Base-by-base conservation (phyloP, 495 filamentous ascomycete genomes). In the Hypoxylon subgilvum region DNA sequence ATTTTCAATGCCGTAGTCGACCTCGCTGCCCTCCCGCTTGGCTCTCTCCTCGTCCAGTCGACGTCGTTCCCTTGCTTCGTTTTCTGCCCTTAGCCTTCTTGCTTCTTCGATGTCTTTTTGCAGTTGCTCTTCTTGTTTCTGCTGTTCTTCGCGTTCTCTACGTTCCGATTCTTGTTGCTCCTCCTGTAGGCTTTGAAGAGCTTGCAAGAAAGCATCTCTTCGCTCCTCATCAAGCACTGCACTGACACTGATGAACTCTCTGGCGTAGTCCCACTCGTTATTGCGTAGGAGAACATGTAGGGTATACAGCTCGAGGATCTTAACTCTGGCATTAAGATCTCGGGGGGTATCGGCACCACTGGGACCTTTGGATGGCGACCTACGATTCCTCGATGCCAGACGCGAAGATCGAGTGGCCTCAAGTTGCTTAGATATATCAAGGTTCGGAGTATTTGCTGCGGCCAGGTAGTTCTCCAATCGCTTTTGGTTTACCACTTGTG, bases 251-350 rank as follows among this genome's bases (percentile, higher is more conserved):
- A 97, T 92, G 74, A 97, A 97, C 61, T 94, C 88, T 19, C 82
- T 79, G 0, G 94, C 91, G 67, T 97, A 97, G 35, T 93, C 88
- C 94, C 95, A 98, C 75, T 97, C 91, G 27, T 86, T 84, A 63
- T 96, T 96, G 31, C 88, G 82, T 12, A 91, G 86, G 12, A 98
- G 85, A 14, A 97, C 90, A 72, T 97, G 94, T 4, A 98, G 79
- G 3, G 89, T 92, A 63, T 95, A 98, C 1, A 98, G 79, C 73
- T 98, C 95, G 32, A 97, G 86, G 40, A 98, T 87, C 73, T 93
- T 90, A 41, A 96, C 84, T 21, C 91, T 80, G 28, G 87, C 81
- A 46, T 82, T 82, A 13, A 91, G 77, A 67, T 92, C 90, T 47
- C 87, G 85, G 0, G 91, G 90, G 0, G 89, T 92, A 59, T 88